These are phyloP conservation scores for Auricularia sp. DNA, from an alignment of 768 basidiomycete genomes.

Conservation along the genomic window DNA sequence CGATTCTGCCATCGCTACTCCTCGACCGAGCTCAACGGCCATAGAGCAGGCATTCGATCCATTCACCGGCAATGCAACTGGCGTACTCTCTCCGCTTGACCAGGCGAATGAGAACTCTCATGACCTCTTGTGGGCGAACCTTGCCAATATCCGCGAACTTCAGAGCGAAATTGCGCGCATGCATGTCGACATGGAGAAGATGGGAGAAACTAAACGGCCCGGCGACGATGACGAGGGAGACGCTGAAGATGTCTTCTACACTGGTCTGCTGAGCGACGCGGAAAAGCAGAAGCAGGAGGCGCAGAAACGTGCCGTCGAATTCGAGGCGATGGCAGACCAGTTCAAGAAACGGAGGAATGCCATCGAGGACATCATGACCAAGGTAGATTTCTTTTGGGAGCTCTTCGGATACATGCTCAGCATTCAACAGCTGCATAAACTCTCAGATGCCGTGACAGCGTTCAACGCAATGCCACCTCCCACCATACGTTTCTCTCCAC, in stretches of 20 bases:
- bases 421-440: background rate
- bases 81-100: background rate
- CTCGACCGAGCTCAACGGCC: background rate
- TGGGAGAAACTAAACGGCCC: conserved; percentile 25
- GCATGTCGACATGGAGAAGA: conserved; percentile 68
- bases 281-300: background rate
- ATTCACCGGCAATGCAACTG: background rate
- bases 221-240: conserved; percentile 6
- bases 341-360: conserved; percentile 62
- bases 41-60: background rate
- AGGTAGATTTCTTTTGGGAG: conserved; percentile 32
- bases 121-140: conserved; percentile 55
- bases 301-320: conserved; percentile 42
- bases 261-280: background rate
- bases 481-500: background rate
- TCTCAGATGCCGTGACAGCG: background rate
- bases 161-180: conserved; percentile 63
- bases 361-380: conserved; percentile 63
- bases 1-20: background rate
- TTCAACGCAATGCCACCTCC: background rate
- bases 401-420: background rate
- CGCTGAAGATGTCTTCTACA: conserved; percentile 27
- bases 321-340: conserved; percentile 53
- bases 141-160: conserved; percentile 58
- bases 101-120: conserved; percentile 19